Conservation (phyloP, 495 filamentous ascomycete species). For the Massariosphaeria phaeospora region DNA sequence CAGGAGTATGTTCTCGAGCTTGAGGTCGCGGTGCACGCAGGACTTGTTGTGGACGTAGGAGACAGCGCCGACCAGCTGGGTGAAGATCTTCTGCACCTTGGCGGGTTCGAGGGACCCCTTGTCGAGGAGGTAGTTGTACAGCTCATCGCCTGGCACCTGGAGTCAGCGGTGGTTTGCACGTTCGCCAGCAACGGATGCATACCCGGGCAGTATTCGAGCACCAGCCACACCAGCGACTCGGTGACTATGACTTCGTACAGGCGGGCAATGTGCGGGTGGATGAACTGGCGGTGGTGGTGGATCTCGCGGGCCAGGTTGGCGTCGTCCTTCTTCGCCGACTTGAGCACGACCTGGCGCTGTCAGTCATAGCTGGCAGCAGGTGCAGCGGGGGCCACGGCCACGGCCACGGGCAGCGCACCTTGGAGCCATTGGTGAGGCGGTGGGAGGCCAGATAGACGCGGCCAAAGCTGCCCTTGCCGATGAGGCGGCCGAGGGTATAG, state of each 20-base stretch:
- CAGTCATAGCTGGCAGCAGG: background rate
- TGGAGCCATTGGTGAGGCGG: constrained; percentile 97
- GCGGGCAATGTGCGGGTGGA: constrained; percentile 94
- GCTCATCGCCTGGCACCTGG: constrained; percentile 69
- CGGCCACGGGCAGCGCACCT: constrained; percentile 55
- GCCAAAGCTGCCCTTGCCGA: constrained; percentile 96
- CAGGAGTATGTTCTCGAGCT: constrained; percentile 93
- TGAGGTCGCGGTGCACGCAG: constrained; percentile 94
- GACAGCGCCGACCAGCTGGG: constrained; percentile 92
- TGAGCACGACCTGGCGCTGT: constrained; percentile 94
- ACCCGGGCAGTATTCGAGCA: constrained; percentile 95
- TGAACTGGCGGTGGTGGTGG: constrained; percentile 95
- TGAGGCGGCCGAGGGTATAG: constrained; percentile 83
- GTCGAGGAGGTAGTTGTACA: constrained; percentile 89
- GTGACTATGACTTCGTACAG: constrained; percentile 98
- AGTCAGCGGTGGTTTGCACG: constrained; percentile 4
- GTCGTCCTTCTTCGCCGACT: constrained; percentile 94
- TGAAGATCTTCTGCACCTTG: constrained; percentile 92
- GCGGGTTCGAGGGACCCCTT: constrained; percentile 78
- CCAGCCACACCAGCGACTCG: constrained; percentile 90
- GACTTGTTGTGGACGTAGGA: constrained; percentile 92
- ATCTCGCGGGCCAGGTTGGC: constrained; percentile 94
- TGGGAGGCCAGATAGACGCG: constrained; percentile 96
- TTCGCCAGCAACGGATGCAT: constrained; percentile 34
- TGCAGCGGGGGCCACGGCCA: background rate